Conservation (phyloP, 768 basidiomycete species). For the Phaeolepiota aurea region DNA sequence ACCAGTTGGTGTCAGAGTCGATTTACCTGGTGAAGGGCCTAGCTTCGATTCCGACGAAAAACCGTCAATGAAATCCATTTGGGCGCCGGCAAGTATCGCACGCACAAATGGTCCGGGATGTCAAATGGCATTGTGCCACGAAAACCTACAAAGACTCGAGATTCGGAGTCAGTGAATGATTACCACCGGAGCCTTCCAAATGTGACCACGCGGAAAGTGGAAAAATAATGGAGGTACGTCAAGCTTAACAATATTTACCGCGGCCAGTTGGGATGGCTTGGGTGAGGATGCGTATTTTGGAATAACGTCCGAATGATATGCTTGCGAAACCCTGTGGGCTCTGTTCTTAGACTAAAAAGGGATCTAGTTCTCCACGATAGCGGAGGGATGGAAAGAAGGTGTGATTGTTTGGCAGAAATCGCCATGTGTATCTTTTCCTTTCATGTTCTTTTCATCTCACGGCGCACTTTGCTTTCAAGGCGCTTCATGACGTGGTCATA, state of each 20-base stretch:
- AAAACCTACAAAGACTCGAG: neutral
- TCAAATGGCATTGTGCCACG: constrained; percentile 2
- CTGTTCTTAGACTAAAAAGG: neutral
- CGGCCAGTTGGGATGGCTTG: neutral
- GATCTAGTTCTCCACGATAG: neutral
- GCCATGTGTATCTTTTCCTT: neutral
- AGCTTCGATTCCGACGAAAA: constrained; percentile 3
- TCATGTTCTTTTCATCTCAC: neutral
- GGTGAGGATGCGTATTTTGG: neutral
- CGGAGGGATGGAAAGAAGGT: neutral
- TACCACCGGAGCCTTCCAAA: neutral
- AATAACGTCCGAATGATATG: neutral
- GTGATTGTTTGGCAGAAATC: neutral
- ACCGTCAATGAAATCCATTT: constrained; percentile 2
- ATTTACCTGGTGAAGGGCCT: neutral
- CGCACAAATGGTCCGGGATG: neutral
- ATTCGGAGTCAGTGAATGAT: neutral
- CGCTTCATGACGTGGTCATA: neutral
- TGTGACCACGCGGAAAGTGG: neutral
- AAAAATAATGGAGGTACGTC: neutral
- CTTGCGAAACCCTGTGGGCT: neutral
- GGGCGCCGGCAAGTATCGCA: neutral
- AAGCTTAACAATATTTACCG: neutral
- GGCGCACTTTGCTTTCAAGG: no score
- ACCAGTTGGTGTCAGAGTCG: neutral